Conservation (phyloP, 768 basidiomycete genomes). For the Mycena olivaceomarginata region DNA sequence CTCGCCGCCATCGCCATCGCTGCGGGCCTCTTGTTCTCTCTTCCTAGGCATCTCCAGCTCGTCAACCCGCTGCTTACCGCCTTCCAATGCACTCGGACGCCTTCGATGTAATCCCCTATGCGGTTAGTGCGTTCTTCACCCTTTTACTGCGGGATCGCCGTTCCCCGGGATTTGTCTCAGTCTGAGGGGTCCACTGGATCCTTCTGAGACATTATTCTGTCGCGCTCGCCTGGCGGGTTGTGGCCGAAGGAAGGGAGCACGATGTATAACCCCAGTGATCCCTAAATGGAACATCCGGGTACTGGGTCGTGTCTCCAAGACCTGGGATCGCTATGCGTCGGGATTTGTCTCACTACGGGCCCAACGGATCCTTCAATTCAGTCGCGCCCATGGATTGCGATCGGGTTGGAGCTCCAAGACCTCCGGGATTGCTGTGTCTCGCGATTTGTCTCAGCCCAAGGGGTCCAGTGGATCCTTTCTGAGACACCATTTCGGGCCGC, state of each 20-base stretch:
- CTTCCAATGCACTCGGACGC: slow-evolving; percentile 72
- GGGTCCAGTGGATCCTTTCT: neutral
- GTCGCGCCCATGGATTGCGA: too few species aligned
- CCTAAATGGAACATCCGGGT: too few species aligned
- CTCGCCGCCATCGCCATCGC: slow-evolving; percentile 3
- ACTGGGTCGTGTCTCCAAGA: too few species aligned
- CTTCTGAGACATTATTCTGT: slow-evolving; percentile 22
- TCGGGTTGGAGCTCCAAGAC: too few species aligned
- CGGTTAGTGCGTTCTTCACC: slow-evolving; percentile 65
- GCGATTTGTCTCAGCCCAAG: neutral
- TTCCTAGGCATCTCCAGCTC: slow-evolving; percentile 6
- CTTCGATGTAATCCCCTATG: slow-evolving; percentile 93
- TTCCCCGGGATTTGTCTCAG: neutral
- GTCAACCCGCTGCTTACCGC: neutral
- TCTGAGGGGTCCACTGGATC: neutral
- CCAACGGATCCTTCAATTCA: too few species aligned
- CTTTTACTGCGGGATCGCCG: neutral
- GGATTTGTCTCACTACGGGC: too few species aligned
- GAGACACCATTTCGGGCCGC: slow-evolving; percentile 15
- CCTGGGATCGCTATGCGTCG: too few species aligned
- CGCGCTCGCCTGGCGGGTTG: neutral
- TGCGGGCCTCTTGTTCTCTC: slow-evolving; percentile 3
- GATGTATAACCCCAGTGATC: too few species aligned
- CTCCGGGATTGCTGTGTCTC: neutral
- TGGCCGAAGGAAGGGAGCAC: too few species aligned